Evolutionary conservation across 2,329 filamentous ascomycete species (phyloP), one percentile per base, ranked within the genome.

Genomic region (Simplicillium aogashimaense): DNA sequence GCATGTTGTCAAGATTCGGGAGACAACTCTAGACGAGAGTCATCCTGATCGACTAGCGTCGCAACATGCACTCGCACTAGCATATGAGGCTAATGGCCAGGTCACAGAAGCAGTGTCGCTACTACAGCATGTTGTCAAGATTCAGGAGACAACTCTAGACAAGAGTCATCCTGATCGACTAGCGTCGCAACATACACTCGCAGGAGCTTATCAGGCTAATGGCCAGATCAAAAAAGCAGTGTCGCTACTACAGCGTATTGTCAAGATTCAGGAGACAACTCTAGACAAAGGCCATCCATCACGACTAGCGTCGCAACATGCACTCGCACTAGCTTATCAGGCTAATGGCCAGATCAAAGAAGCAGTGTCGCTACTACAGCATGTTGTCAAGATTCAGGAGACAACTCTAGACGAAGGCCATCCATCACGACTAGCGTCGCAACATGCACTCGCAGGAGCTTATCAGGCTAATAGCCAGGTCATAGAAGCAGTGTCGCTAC

Each of bases 391-490:
- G 16, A 3, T 28, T 15, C 18, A 30, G 2, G 18, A 45, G n/a
- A 33, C 12, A 2, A 20, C 16, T 8, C 18, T 42, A 10, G 17
- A 3, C 5, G 37, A 45, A 30, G 15, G 39, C 29, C 40, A 45
- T 11, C 43, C 39, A 9, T 25, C 17, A 1, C 14, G 40, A 29
- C 44, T 45, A 17, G 28, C 14, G 7, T 42, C 41, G 10, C 28
- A 36, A n/a, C 41, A 43, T 15, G 34, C 25, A 17, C 44, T 45
- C 25, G 44, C 32, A 10, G 25, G 39, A 20, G 41, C 36, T 2
- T 44, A 43, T 11, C 17, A 35, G 4, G 14, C 9, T 4, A 20
- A 36, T 9, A 18, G 35, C 10, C 37, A 43, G 5, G 17, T 28
- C 13, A 17, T 33, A n/a, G 32, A 42, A 12, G 40, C 35, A 14